Evolutionary conservation across 2,329 filamentous ascomycete genomes (phyloP), one percentile per base, ranked within the genome.

Genomic region (Xylariaceae sp.): DNA sequence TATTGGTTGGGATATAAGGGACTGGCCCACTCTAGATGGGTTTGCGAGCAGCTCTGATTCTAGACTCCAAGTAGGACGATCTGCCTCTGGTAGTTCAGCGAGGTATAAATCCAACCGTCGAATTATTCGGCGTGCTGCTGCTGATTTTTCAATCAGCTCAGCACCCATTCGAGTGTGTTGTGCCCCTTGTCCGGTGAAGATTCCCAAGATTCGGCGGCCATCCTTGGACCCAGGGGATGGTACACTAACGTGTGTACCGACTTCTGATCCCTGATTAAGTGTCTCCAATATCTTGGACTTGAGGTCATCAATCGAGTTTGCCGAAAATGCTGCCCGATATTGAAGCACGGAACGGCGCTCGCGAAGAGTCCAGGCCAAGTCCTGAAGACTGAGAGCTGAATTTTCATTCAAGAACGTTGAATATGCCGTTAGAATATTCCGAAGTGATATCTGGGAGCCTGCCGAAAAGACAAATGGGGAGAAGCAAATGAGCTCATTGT

Each of bases 151-250:
- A 6, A 61, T 20, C 2, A 62, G 37, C n/a, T 55, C 38, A 1
- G 19, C 19, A 1, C 54, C 61, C 59, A 63, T 62, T 2, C 37
- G 22, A 6, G 57, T 35, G 57, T 58, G 65, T 36, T 65, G 63
- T 1, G 61, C 63, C 2, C 63, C 63, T 19, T 45, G 39, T 7
- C 39, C 39, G 6, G 39, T 41, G 17, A 41, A 41, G 17, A 41
- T 19, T 7, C 8, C 39, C 8, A 41, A 17, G 16, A 41, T 32
- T 41, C 16, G 27, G 7, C 16, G 12, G 27, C 27, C 12, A 12
- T 12, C 7, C 27, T 32, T 16, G 27, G 27, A 32, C 34, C 14
- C 25, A 8, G 25, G 25, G 8, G 25, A 29, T 29, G 25, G 25
- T 14, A 14, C 25, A 29, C 25, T 29, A 14, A 29, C 25, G 14